Base-by-base conservation (phyloP, 2,329 filamentous ascomycete species). In the Triangularia setosa region DNA sequence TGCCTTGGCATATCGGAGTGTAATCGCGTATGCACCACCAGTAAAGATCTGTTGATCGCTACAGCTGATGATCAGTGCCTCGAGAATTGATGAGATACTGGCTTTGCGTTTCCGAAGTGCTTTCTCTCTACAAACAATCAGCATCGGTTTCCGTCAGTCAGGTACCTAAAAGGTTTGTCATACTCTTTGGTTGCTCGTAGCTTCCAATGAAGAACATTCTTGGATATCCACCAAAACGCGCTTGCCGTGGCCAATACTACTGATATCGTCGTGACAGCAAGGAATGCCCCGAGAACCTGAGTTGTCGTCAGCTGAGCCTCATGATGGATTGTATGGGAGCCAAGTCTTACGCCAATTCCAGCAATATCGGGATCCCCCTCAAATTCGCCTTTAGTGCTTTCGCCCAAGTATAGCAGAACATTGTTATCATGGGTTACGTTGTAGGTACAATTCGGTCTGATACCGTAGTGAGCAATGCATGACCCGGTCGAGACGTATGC, bases 21-120 rank as follows among this genome's bases (percentile, higher is more conserved):
- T 73, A 18, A 77, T 67, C 44, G 74, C 73, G 62, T 76, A 78
- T 6, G 75, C 76, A 0, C 71, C 75, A 16, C 75, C 76, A 1
- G 75, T 77, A 65, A 78, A 77, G 55, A 77, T 67, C 54, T 78
- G 75, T 64, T 77, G 75, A 64, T 78, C 75, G 60, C 74, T 76
- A 63, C 74, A 77, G 48, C 70, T 70, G 24, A 75, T 58, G 24
- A 77, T 69, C 12, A 77, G 61, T 3, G 72, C 67, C 61, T 77
- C 74, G 12, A 74, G 61, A 21, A 76, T 71, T 21, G 73, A 71
- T 6, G 75, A 67, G n/a, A 75, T 52, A 52, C 67, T 67, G 35
- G 70, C 18, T 21, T 67, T 56, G 60, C 58, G 65, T 48, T 60
- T 56, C 24, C 48, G 54, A 11, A 55, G 53, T 7, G 28, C 18